Evolutionary conservation across 768 basidiomycete genomes (phyloP), one percentile per base, ranked within the genome.

Genomic region (Scleroderma citrinum): DNA sequence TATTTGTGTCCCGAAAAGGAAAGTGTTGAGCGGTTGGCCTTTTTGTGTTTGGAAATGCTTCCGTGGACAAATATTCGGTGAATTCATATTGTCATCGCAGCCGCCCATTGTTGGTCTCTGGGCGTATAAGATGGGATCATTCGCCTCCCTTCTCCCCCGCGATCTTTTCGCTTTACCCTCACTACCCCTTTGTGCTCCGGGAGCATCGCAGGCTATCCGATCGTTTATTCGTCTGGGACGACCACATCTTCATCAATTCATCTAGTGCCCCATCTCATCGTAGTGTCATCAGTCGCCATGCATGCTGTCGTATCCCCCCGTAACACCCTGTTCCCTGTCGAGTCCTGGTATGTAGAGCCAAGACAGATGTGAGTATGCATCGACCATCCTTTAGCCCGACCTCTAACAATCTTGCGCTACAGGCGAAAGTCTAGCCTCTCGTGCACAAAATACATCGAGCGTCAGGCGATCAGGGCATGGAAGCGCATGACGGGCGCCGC

Each of bases 391-490:
- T 7, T 17, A 24, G 2, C 24, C 23, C 21, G 38, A 7, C 45
- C 29, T 36, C 24, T 23, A n/a, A 20, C 20, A 20, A 19, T 31
- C 14, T 17, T 19, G 29, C 10, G 14, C 14, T 13, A 39, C 43
- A 66, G 66, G 36, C 51, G 47, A 31, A 64, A 56, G 36, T 48
- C 65, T 3, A 58, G 56, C 47, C 32, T 44, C 8, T 69, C 77
- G 3, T 66, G 65, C 54, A 64, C 71, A 12, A 81, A 78, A 52
- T 65, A 63, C 57, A 62, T 85, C 49, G 75, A 81, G 57, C 81
- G 83, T 48, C 78, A 76, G 60, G 65, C 83, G 51, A 64, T 85
- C 46, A 67, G 71, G 37, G 70, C 75, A 10, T 85, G 83, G 83
- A 85, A 85, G 59, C 65, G 72, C 34, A 64, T 85, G 58, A 83